A percentile compares a stretch with the other conserved stretches of the same genome.
Evolutionary conservation across 768 basidiomycete genomes (phyloP).

Genomic region (Russula ochroleuca): DNA sequence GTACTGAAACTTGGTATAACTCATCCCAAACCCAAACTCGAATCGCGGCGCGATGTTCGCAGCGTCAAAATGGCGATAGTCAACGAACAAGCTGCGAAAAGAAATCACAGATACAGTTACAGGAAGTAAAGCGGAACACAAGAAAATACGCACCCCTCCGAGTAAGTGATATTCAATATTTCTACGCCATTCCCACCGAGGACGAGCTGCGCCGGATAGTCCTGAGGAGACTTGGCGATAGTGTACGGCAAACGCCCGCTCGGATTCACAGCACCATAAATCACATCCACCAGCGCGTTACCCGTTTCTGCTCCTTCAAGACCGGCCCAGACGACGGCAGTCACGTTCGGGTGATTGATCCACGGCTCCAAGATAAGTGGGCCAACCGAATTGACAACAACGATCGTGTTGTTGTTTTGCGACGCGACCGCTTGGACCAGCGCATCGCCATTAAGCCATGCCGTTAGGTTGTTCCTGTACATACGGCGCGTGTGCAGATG

Average conservation of each 20-base stretch:
- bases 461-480: slow-evolving; percentile 36
- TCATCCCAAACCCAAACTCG: slow-evolving; percentile 88
- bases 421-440: slow-evolving; percentile 56
- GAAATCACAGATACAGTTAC: not conserved
- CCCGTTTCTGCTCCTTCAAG: slow-evolving; percentile 61
- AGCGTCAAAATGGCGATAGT: slow-evolving; percentile 43
- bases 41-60: slow-evolving; percentile 72
- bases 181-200: slow-evolving; percentile 30
- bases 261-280: slow-evolving; percentile 76
- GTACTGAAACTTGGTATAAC: slow-evolving; percentile 80
- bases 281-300: slow-evolving; percentile 68
- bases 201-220: slow-evolving; percentile 47
- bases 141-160: slow-evolving; percentile 41
- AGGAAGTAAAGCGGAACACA: slow-evolving; percentile 10
- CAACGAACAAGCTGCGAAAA: slow-evolving; percentile 30
- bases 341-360: slow-evolving; percentile 72
- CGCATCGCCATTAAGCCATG: slow-evolving; percentile 38
- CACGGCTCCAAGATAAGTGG: slow-evolving; percentile 64
- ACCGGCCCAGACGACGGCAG: slow-evolving; percentile 51
- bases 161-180: slow-evolving; percentile 54
- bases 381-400: slow-evolving; percentile 75
- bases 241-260: slow-evolving; percentile 66
- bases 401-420: slow-evolving; percentile 71
- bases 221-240: slow-evolving; percentile 54
- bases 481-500: not conserved